phyloP scores from a whole-genome alignment of 1,139 yeast species.

The Saccharomycopsis hybrid region DNA sequence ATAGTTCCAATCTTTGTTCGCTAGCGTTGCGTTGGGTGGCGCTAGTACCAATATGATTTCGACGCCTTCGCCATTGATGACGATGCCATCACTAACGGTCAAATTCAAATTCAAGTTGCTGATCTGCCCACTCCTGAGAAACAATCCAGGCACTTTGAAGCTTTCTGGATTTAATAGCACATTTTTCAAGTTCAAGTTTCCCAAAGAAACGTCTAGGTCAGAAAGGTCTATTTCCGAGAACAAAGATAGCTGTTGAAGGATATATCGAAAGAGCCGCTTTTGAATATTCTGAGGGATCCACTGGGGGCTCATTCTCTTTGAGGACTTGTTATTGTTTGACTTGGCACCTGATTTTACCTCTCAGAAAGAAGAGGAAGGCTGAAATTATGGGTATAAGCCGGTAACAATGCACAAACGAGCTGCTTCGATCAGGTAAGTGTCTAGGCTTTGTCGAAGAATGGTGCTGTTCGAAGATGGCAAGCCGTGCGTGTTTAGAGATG shows the following conservation, averaged over 20 bases:
- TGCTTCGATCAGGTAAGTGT: no score
- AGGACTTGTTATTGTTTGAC: no score
- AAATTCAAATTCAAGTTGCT: slow-evolving; percentile 45
- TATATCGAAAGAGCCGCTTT: slow-evolving; percentile 70
- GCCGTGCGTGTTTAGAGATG: no score
- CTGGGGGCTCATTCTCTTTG: slow-evolving; percentile 53
- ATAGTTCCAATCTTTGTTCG: no score
- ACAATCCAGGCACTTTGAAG: slow-evolving; percentile 61
- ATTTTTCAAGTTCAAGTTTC: slow-evolving; percentile 52
- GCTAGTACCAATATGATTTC: slow-evolving; percentile 18
- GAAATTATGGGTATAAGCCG: no score
- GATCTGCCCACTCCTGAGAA: slow-evolving; percentile 57
- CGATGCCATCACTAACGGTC: slow-evolving; percentile 60
- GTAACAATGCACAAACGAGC: no score
- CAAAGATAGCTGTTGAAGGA: slow-evolving; percentile 74
- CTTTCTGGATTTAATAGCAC: slow-evolving; percentile 70
- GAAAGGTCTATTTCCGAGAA: slow-evolving; percentile 79
- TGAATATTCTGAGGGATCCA: slow-evolving; percentile 86
- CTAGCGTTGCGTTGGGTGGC: slow-evolving; percentile 1
- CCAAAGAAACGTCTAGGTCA: slow-evolving; percentile 72
- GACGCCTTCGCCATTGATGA: slow-evolving; percentile 46
- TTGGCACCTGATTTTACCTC: no score
- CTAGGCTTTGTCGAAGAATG: no score
- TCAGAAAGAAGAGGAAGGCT: no score
- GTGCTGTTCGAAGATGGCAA: no score